Base-by-base conservation (phyloP, 1,139 yeast genomes). In the Yamadazyma sp. region DNA sequence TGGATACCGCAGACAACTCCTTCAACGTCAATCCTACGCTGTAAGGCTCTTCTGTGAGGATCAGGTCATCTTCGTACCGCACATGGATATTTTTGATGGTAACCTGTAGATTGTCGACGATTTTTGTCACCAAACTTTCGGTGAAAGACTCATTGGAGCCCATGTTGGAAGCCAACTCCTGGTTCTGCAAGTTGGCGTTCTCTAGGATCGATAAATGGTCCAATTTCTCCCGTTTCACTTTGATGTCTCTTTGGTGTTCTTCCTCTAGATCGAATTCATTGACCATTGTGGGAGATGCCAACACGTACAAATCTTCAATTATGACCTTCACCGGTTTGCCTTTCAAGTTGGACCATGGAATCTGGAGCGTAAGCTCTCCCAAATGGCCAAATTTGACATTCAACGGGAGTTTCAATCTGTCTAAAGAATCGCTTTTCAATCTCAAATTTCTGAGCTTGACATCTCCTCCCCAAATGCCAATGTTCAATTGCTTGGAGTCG, bases 381-480 rank as follows among this genome's bases (percentile, higher is more conserved):
- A 94, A 62, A 55, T 88, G 91, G 27, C 98, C 99, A 59, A 86
- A 87, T 46, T 79, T 77, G n/a, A 94, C 94, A 58, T 89, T 88
- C 30, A 92, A 67, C 1, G 98, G 98, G 34, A 94, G 66, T 48
- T 85, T 81, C 50, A 92, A 75, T 54, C 85, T 78, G 59, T 92
- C 98, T 34, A 94, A 69, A 7, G 97, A 91, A 61, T 83, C 91
- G 45, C 81, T 77, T 62, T 87, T 87, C 43, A 94, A 70, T 46
- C 84, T 76, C 47, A 94, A 72, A 58, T 91, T 82, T 47, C 75
- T 75, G 38, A 94, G 69, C 58, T 87, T 88, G 34, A 91, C 98
- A 69, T 92, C 98, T 23, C 99, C 99, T 54, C 92, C 81, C 96
- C 98, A 91, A 31, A 94, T 91, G 2, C 98, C 98, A 42, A 92